phyloP scores from a whole-genome alignment of 805 yeast species.

The Yamadazyma sp. region DNA sequence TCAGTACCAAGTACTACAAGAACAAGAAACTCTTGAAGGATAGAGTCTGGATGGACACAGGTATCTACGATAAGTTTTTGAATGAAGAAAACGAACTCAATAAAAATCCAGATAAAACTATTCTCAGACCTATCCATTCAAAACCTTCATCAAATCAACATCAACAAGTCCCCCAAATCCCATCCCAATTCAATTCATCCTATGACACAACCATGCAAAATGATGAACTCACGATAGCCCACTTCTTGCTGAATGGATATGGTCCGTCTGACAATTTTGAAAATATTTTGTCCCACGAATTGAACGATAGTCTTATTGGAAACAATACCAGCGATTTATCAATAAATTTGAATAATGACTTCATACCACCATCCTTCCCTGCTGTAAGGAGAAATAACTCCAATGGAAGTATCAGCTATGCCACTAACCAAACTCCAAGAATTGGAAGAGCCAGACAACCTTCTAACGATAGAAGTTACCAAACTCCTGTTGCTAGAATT shows the following conservation, averaged over 20 bases:
- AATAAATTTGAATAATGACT: slow-evolving; percentile 25
- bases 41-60: slow-evolving; percentile 34
- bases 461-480: slow-evolving; percentile 36
- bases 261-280: slow-evolving; percentile 9
- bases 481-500: slow-evolving; percentile 41
- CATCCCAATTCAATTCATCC: slow-evolving; percentile 26
- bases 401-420: slow-evolving; percentile 12
- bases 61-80: slow-evolving; percentile 25
- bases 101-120: slow-evolving; percentile 27
- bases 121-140: slow-evolving; percentile 24
- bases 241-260: slow-evolving; percentile 22
- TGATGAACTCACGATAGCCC: slow-evolving; percentile 24
- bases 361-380: slow-evolving; percentile 19
- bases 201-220: slow-evolving; percentile 1
- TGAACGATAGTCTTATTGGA: slow-evolving; percentile 25
- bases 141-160: neutral
- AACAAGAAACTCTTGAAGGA: slow-evolving; percentile 28
- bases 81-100: slow-evolving; percentile 15
- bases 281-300: slow-evolving; percentile 16
- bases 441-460: slow-evolving; percentile 33
- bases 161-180: slow-evolving; percentile 27
- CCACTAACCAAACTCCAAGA: slow-evolving; percentile 34
- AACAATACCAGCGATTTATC: slow-evolving; percentile 30
- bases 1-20: slow-evolving; percentile 39
- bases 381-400: slow-evolving; percentile 13